Evolutionary conservation across 2,329 filamentous ascomycete species (phyloP), one percentile per base, ranked within the genome.

Genomic region (Corinectria fuckeliana): DNA sequence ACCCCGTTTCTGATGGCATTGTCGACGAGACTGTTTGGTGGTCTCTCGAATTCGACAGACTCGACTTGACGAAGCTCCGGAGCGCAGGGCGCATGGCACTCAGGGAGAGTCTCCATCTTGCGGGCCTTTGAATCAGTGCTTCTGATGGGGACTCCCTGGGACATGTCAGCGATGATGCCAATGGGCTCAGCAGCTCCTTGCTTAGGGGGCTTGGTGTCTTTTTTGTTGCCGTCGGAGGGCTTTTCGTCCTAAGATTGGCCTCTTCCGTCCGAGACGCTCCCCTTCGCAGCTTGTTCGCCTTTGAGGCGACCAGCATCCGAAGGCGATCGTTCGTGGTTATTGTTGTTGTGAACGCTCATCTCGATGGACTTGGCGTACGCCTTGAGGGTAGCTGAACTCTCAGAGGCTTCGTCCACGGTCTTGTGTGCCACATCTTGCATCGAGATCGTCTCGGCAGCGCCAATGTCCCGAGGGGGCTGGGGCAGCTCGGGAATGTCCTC

Each of bases 1-100:
- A 50, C 45, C 8, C 50, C 32, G 16, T 59, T 49, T 13, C 23
- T 49, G 34, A 60, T 23, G 11, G 52, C 58, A 6, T 56, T 45
- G 52, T 60, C 41, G 20, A 60, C 53, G 10, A 60, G 58, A 9
- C 41, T 60, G 25, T 51, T 21, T 13, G 52, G 16, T 5, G 50
- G 56, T 10, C 28, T 20, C 5, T 25, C 7, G 36, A 21, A 44
- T 13, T 38, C 44, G n/a, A 30, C 4, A 11, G 38, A 36, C n/a
- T 10, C 13, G 21, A 50, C 23, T 16, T 18, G 28, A 8, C 8
- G 18, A 8, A 23, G 6, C 5, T 25, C 32, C 14, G 21, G 25
- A 2, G 16, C 38, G 18, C 3, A 25, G 0, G 56, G 45, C 23
- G 45, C 18, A 11, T 45, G 21, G 7, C 23, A n/a, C n/a, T n/a